A percentile compares a stretch with the other conserved stretches of the same genome.
phyloP scores from a whole-genome alignment of 2,329 filamentous ascomycete species.

The Penicillium sclerotiorum region DNA sequence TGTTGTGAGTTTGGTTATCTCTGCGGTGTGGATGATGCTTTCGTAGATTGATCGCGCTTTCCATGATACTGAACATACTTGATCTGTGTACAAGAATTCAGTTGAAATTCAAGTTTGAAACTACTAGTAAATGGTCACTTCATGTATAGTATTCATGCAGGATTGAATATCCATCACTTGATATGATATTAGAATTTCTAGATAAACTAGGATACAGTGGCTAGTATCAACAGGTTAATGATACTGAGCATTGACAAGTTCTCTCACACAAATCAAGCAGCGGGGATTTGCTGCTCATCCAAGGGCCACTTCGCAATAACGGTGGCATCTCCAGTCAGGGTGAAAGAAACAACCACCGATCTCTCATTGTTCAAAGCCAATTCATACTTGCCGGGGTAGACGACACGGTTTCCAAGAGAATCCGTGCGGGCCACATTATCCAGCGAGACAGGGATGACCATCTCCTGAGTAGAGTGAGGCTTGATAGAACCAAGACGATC shows the following conservation, averaged over 20 bases:
- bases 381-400: conserved; percentile 48
- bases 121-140: no score
- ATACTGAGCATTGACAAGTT: neutral
- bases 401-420: conserved; percentile 38
- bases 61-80: no score
- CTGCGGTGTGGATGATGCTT: conserved; percentile 16
- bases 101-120: no score
- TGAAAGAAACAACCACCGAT: conserved; percentile 35
- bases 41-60: neutral
- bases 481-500: conserved; percentile 34
- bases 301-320: conserved; percentile 40
- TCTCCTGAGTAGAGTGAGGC: conserved; percentile 25
- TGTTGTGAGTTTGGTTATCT: conserved; percentile 15
- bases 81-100: no score
- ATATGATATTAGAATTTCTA: no score
- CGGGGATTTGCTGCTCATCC: conserved; percentile 25
- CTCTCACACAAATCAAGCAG: conserved; percentile 8
- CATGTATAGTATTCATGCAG: no score
- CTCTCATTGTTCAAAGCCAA: conserved; percentile 46
- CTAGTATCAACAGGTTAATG: no score
- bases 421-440: conserved; percentile 43
- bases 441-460: conserved; percentile 41
- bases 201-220: no score
- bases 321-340: conserved; percentile 35
- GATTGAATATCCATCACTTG: no score